phyloP scores from a whole-genome alignment of 176 grass and related monocot genomes.

The Musa beccarii region DNA sequence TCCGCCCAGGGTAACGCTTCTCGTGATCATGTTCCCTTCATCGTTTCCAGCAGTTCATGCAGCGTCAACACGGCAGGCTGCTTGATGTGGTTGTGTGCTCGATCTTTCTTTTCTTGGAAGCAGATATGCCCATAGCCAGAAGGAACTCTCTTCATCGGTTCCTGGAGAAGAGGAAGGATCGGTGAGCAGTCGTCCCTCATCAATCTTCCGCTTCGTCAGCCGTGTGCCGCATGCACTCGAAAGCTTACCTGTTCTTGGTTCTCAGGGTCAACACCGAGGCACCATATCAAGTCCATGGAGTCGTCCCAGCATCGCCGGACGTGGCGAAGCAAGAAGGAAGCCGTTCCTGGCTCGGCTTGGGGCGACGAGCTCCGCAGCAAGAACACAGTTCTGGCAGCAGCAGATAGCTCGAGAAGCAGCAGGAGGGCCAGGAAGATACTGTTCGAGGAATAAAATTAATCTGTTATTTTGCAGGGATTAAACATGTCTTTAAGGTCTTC shows the following conservation, averaged over 20 bases:
- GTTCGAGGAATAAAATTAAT: too few species aligned
- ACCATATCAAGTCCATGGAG: neutral
- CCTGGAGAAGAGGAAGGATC: constrained; percentile 60
- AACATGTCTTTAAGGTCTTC: too few species aligned
- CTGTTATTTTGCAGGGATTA: too few species aligned
- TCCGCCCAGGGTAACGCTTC: constrained; percentile 17
- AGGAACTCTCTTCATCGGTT: constrained; percentile 53
- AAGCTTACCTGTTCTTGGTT: neutral
- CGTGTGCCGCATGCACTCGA: neutral
- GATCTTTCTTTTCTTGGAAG: neutral
- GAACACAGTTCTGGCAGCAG: too few species aligned
- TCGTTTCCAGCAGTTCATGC: neutral
- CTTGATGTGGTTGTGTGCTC: neutral
- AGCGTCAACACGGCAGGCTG: neutral
- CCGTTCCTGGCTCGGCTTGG: neutral
- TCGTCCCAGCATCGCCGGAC: neutral
- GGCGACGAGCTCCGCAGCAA: too few species aligned
- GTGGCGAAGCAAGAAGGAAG: neutral
- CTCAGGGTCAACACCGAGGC: constrained; percentile 9
- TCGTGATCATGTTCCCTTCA: constrained; percentile 15
- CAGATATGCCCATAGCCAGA: constrained; percentile 48
- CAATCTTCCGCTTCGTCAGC: neutral
- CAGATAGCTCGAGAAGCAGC: too few species aligned
- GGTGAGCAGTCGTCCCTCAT: constrained; percentile 17
- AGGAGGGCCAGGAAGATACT: too few species aligned